Percentiles rank a stretch among this genome's conserved stretches.
Conservation (phyloP, 345 rosid genomes). For the Anastatica hierochuntica region DNA sequence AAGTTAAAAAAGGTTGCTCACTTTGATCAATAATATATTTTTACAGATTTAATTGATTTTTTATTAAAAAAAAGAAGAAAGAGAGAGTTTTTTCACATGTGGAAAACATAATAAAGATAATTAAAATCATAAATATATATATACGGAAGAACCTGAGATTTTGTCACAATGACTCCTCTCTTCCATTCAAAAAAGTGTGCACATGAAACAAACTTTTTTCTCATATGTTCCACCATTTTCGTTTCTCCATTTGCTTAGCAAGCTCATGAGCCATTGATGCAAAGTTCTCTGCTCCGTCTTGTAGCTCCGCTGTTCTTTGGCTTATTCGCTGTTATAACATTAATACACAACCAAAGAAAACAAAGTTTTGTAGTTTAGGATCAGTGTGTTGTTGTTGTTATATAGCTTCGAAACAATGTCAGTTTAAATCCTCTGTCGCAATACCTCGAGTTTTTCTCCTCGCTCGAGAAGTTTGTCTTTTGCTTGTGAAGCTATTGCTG, state of each 20-base stretch:
- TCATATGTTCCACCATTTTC: slow-evolving; percentile 81
- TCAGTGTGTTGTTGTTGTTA: neutral
- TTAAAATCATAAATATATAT: slow-evolving; percentile 2
- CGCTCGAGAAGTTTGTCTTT: slow-evolving; percentile 68
- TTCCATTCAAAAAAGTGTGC: neutral
- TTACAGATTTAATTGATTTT: slow-evolving; percentile 13
- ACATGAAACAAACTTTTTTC: neutral
- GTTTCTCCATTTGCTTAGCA: slow-evolving; percentile 75
- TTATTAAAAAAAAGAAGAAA: neutral
- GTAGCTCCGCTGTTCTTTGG: slow-evolving; percentile 66
- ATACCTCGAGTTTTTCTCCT: slow-evolving; percentile 81
- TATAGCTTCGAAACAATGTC: neutral
- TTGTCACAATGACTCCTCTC: too few species aligned
- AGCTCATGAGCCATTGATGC: slow-evolving; percentile 71
- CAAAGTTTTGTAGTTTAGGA: slow-evolving; percentile 12
- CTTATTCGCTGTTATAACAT: slow-evolving; percentile 45
- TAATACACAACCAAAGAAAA: too few species aligned
- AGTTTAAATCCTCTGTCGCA: too few species aligned
- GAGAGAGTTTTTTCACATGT: slow-evolving; percentile 1
- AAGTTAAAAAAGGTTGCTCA: slow-evolving; percentile 4
- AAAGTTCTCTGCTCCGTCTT: slow-evolving; percentile 64
- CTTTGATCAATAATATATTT: slow-evolving; percentile 12
- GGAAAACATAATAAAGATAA: neutral
- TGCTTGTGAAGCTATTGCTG: slow-evolving; percentile 62
- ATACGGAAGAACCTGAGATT: too few species aligned